These are phyloP conservation scores for Aspergillus chevalieri DNA, from an alignment of 2,329 filamentous ascomycete genomes.

Conservation along the genomic window DNA sequence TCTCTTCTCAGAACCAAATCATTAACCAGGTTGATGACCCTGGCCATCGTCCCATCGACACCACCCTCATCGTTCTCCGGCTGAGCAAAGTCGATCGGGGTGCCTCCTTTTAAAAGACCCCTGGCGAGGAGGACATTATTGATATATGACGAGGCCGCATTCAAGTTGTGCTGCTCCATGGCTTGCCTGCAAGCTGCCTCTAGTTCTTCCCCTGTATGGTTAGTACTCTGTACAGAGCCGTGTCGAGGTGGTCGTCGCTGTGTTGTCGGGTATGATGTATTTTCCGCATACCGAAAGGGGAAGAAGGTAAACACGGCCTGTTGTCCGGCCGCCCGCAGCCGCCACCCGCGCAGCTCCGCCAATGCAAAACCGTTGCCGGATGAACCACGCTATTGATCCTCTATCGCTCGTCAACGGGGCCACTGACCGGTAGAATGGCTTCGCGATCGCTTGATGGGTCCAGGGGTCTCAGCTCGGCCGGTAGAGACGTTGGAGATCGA, in stretches of 20 bases:
- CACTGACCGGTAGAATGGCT: not conserved
- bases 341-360: slow-evolving; percentile 16
- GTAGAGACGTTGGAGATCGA: not conserved
- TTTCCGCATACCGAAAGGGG: slow-evolving; percentile 29
- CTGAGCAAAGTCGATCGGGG: slow-evolving; percentile 68
- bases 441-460: slow-evolving; percentile 3
- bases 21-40: slow-evolving; percentile 88
- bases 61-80: slow-evolving; percentile 57
- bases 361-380: not conserved
- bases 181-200: slow-evolving; percentile 22
- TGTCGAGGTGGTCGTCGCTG: not conserved
- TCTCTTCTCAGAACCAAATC: slow-evolving; percentile 87
- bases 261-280: not conserved
- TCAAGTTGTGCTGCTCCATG: slow-evolving; percentile 48
- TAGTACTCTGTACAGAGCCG: slow-evolving; percentile 1
- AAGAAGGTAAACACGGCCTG: slow-evolving; percentile 38
- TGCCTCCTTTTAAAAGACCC: slow-evolving; percentile 54
- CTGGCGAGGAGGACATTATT: slow-evolving; percentile 62
- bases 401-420: slow-evolving; percentile 6
- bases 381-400: slow-evolving; percentile 5
- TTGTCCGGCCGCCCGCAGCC: slow-evolving; percentile 12
- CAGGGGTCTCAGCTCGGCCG: not conserved
- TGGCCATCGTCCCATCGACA: slow-evolving; percentile 66
- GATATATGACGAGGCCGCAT: slow-evolving; percentile 58
- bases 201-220: not conserved